These are phyloP conservation scores for Calonectria leucothoes DNA, from an alignment of 2,329 filamentous ascomycete species.

Conservation along the genomic window DNA sequence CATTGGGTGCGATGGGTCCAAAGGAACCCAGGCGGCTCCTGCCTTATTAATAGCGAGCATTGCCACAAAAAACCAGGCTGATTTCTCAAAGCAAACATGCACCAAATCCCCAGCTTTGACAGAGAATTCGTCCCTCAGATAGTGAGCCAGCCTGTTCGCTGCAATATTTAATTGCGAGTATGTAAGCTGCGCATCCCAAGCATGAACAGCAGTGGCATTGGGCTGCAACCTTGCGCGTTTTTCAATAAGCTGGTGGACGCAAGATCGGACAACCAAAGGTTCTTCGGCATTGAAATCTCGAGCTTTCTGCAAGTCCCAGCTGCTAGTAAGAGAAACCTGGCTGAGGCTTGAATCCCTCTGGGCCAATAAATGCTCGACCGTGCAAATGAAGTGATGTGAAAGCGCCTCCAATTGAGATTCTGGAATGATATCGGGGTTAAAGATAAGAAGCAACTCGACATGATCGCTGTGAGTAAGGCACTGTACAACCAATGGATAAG, in stretches of 20 bases:
- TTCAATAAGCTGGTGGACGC: conserved; percentile 37
- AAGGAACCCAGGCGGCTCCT: conserved; percentile 43
- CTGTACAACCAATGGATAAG: not conserved
- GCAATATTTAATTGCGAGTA: conserved; percentile 28
- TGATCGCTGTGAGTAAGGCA: not conserved
- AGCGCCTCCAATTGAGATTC: not conserved
- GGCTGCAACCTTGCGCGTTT: conserved; percentile 13
- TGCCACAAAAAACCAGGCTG: conserved; percentile 32
- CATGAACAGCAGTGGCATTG: conserved; percentile 28
- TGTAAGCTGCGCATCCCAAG: conserved; percentile 42
- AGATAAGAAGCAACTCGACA: not conserved
- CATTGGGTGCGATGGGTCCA: conserved; percentile 53
- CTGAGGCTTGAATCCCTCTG: not conserved
- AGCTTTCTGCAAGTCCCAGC: conserved; percentile 3
- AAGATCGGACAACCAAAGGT: not conserved
- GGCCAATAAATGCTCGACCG: not conserved
- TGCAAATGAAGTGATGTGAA: not conserved
- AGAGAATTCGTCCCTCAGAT: conserved; percentile 3
- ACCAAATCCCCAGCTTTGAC: conserved; percentile 11
- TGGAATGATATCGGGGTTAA: not conserved
- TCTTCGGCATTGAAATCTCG: not conserved
- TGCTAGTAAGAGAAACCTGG: not conserved
- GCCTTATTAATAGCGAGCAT: conserved; percentile 49
- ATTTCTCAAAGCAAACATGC: conserved; percentile 28
- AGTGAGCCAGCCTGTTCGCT: conserved; percentile 5